Base-by-base conservation (phyloP, 345 rosid genomes). In the Melastoma malabathricum region DNA sequence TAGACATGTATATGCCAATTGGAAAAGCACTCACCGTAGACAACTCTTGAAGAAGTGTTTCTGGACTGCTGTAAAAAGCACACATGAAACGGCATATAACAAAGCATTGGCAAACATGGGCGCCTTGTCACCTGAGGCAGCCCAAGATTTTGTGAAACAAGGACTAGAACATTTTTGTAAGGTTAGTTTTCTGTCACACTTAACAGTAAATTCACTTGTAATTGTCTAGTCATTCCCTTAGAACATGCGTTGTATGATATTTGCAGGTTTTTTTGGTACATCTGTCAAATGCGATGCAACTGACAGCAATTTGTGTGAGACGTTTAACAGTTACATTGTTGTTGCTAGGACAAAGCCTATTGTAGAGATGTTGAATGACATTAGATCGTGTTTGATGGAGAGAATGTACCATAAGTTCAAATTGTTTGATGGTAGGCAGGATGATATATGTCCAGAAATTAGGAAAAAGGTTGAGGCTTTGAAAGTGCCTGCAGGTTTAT, bases 51-150 rank as follows among this genome's bases (percentile, higher is more conserved):
- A 8, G 19, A 31, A 18, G 12, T 17, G 20, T 15, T 44, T 20
- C 15, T 48, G 47, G 16, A 44, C 0, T 7, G 14, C 10, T 12
- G 15, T 14, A 5, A 13, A 53, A 12, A 8, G 10, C 0, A 19
- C 52, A 23, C n/a, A n/a, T 0, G 0, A 19, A 10, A 15, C 47
- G 0, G 0, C 17, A 12, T 52, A 7, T 15, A 52, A 38, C 7
- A 18, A 18, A 16, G 18, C 18, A 38, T 8, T 52, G 7, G 16
- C 15, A 3, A 1, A 31, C 14, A 52, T 51, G 41, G n/a, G 18
- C 9, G 6, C 2, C 6, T 18, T 6, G 17, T 23, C 43, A 0
- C 27, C 6, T 10, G 43, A 38, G 10, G 44, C 25, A 13, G 25
- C 25, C 25, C 25, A 22, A 22, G 25, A 22, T 22, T 22, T 22